Evolutionary conservation across 257 asterid genomes (phyloP).

Genomic region (Penstemon newberryi): DNA sequence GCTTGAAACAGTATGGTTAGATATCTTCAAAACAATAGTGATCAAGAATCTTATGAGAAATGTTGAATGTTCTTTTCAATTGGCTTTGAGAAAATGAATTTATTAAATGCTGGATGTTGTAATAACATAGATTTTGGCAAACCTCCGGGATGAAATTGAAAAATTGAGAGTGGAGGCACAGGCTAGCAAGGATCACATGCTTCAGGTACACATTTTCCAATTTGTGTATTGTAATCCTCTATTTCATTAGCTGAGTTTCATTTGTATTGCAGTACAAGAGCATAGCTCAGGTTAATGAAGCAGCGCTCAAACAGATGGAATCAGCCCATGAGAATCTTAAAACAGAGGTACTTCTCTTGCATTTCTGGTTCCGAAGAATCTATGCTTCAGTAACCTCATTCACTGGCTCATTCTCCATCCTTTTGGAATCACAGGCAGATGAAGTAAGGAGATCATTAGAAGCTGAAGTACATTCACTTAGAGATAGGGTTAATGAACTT

Average conservation of each 20-base stretch:
- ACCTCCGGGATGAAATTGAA: conserved; percentile 56
- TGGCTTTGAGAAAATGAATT: conserved; percentile 15
- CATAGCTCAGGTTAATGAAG: conserved; percentile 84
- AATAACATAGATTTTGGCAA: conserved; percentile 43
- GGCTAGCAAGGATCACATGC: conserved; percentile 79
- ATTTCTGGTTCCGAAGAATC: background rate
- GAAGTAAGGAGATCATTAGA: conserved; percentile 63
- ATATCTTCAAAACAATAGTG: background rate
- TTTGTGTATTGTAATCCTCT: conserved; percentile 12
- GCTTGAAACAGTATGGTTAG: background rate
- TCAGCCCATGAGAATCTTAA: conserved; percentile 53
- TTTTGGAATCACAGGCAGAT: conserved; percentile 48
- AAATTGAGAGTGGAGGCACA: conserved; percentile 63
- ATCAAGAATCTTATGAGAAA: background rate
- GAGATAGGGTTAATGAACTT: conserved; percentile 57
- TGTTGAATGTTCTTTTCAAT: conserved; percentile 10
- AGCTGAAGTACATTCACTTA: conserved; percentile 54
- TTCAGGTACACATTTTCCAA: conserved; percentile 51
- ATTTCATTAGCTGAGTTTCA: conserved; percentile 32
- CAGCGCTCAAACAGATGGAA: conserved; percentile 77
- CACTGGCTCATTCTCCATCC: conserved; percentile 8
- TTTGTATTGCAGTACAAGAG: conserved; percentile 68
- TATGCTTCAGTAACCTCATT: conserved; percentile 14
- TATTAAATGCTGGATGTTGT: conserved; percentile 5
- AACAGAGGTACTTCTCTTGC: conserved; percentile 52